Percentiles rank a stretch among this genome's conserved stretches.
Evolutionary conservation across 2,329 filamentous ascomycete genomes (phyloP).

Genomic region (Hymenoscyphus scutula): DNA sequence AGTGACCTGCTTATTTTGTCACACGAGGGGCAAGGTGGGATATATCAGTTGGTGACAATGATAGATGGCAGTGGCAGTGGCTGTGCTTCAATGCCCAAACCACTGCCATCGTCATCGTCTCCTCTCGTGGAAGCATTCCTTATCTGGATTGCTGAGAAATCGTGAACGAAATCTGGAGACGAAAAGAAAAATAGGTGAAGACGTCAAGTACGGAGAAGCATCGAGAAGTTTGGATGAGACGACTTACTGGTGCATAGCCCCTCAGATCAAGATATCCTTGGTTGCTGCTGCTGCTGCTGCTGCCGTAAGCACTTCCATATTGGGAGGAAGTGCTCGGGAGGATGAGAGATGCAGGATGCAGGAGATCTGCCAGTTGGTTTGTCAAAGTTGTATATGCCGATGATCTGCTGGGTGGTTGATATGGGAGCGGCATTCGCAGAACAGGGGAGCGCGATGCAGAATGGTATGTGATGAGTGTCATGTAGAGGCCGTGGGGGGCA

Average conservation of each 20-base stretch:
- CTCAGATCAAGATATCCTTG: conserved; percentile 3
- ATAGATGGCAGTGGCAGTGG: no score
- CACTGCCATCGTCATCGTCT: not conserved
- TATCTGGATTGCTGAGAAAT: not conserved
- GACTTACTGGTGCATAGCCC: not conserved
- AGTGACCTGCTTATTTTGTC: no score
- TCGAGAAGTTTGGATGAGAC: not conserved
- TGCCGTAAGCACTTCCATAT: not conserved
- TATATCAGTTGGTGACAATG: not conserved
- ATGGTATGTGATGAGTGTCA: not conserved
- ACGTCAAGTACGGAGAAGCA: not conserved
- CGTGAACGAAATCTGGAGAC: not conserved
- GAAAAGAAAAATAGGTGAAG: not conserved
- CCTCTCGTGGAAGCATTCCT: not conserved
- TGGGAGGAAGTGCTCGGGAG: not conserved
- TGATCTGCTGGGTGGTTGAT: not conserved
- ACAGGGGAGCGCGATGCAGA: not conserved
- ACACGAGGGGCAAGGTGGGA: not conserved
- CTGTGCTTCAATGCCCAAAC: not conserved
- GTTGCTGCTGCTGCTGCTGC: not conserved
- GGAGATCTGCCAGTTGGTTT: not conserved
- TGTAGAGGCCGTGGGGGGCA: not conserved
- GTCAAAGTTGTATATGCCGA: not conserved
- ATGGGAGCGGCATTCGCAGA: not conserved
- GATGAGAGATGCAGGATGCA: conserved; percentile 1